Evolutionary conservation across 2,329 filamentous ascomycete species (phyloP).

Genomic region (Diaporthe helianthi): DNA sequence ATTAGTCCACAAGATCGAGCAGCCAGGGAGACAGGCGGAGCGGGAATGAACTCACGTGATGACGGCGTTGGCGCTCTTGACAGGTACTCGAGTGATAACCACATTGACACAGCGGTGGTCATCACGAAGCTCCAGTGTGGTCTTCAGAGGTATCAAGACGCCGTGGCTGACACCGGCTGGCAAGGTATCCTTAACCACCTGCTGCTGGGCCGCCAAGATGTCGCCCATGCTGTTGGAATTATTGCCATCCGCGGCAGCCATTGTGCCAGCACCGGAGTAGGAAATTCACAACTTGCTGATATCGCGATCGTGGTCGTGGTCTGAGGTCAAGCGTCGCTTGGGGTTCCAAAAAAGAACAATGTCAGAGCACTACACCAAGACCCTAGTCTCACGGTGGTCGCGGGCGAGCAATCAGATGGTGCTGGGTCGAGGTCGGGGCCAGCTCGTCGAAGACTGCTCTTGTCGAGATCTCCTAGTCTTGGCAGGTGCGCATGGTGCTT

Average conservation of each 20-base stretch:
- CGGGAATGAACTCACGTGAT: conserved; percentile 65
- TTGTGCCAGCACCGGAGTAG: background rate
- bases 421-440: conserved; percentile 22
- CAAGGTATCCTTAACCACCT: conserved; percentile 43
- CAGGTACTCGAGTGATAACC: conserved; percentile 75
- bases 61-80: conserved; percentile 74
- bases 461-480: conserved; percentile 35
- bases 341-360: conserved; percentile 6
- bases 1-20: conserved; percentile 41
- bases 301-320: background rate
- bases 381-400: conserved; percentile 30
- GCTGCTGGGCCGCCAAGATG: conserved; percentile 43
- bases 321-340: background rate
- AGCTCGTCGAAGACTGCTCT: conserved; percentile 34
- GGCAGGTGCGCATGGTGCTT: conserved; percentile 34
- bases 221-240: conserved; percentile 36
- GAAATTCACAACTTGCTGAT: background rate
- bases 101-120: conserved; percentile 66
- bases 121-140: conserved; percentile 67
- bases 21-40: background rate
- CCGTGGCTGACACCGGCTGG: conserved; percentile 49
- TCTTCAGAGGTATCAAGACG: conserved; percentile 68
- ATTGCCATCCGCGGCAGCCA: conserved; percentile 30
- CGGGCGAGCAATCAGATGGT: conserved; percentile 17
- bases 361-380: conserved; percentile 7